These are phyloP conservation scores for Dacryopinax primogenitus DNA, from an alignment of 768 basidiomycete genomes.

Conservation along the genomic window DNA sequence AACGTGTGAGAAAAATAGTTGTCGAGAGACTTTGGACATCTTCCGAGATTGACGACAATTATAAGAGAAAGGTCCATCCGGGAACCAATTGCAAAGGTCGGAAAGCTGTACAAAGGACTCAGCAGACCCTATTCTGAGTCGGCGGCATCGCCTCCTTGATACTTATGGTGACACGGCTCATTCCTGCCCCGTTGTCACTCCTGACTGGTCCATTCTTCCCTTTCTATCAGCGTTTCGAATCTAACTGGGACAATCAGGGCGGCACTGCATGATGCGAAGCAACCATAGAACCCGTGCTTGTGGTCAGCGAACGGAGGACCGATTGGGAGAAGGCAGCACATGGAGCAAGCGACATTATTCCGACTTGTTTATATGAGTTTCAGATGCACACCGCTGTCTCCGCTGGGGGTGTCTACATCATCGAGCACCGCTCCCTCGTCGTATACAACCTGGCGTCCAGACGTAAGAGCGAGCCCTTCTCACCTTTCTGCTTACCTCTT, in stretches of 20 bases:
- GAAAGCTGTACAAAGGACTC: background rate
- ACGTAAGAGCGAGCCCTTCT: background rate
- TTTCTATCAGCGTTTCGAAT: conserved; percentile 8
- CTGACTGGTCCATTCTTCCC: background rate
- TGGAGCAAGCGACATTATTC: background rate
- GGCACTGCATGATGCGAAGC: conserved; percentile 8
- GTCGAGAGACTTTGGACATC: no score
- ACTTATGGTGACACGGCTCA: background rate
- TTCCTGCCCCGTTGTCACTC: background rate
- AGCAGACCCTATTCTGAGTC: background rate
- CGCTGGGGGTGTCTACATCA: background rate
- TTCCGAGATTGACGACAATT: no score
- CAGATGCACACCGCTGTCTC: background rate
- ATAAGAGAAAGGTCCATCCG: no score
- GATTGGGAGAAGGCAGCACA: background rate
- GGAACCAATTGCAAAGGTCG: background rate
- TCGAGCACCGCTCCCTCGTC: background rate
- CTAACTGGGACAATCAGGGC: background rate
- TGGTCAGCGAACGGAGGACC: background rate
- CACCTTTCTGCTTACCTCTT: conserved; percentile 12
- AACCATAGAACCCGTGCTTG: background rate
- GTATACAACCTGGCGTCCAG: conserved; percentile 1
- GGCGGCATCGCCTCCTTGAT: background rate
- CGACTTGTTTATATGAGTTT: background rate
- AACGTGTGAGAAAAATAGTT: no score